Evolutionary conservation across 2,329 filamentous ascomycete species (phyloP), one percentile per base, ranked within the genome.

Genomic region (Mycosphaerella sp.): DNA sequence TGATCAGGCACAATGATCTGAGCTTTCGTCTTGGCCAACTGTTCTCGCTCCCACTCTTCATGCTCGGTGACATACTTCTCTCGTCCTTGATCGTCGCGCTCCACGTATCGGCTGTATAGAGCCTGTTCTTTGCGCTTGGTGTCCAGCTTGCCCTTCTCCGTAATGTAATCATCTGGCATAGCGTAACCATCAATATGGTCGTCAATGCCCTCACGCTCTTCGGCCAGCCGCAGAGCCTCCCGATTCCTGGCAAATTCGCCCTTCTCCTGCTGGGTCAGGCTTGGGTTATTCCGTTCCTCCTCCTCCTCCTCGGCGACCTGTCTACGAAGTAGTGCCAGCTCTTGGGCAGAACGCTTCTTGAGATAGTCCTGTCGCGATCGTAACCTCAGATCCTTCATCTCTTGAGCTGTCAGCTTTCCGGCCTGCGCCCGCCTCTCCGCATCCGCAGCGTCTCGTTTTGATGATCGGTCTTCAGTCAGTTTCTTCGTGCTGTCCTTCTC

Each of bases 121-220:
- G 87, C 88, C 18, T 94, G 87, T 57, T 93, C 82, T 67, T 97
- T 97, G 66, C 87, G 86, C 67, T 86, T 89, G 60, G 79, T 79
- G 66, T 95, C 87, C 56, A 95, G 84, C 65, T 94, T 93, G 17
- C 89, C 89, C 70, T 91, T 90, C 66, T 94, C 89, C 0, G 87
- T 95, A 56, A 95, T 91, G 66, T 95, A 95, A 67, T 96, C 89
- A 58, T 96, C 90, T 0, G 91, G 93, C 73, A 98, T 84, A 59
- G 85, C 79, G 70, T 97, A 98, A 2, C 91, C 91, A 72, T 96
- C 90, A 16, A 85, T 80, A 67, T 95, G 84, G 60, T 97, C 91
- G 66, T 97, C 90, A 57, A 98, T 95, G 39, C 81, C 80, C 49
- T 91, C 74, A 17, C 91, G 79, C 67, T 94, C 89, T 70, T 96